A percentile compares a stretch with the other conserved stretches of the same genome.
These are phyloP conservation scores for Leishmania braziliensis DNA, from an alignment of 208 protist genomes.

Conservation along the genomic window DNA sequence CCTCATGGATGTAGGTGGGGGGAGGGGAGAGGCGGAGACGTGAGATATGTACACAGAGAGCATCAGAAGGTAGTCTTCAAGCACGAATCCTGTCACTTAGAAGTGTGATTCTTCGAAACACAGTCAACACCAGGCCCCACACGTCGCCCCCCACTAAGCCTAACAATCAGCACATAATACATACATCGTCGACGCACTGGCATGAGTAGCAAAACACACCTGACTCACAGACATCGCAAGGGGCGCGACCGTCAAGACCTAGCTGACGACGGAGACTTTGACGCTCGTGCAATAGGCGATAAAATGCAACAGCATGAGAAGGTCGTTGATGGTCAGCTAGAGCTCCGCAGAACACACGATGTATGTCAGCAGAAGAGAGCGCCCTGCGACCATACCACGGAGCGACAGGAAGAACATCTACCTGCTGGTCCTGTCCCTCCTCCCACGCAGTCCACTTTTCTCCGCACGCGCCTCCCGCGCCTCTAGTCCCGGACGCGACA, in stretches of 20 bases:
- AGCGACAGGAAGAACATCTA: conserved; percentile 14
- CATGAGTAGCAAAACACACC: conserved; percentile 31
- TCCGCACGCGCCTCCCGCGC: not conserved
- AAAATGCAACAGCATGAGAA: conserved; percentile 57
- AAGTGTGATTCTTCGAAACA: conserved; percentile 32
- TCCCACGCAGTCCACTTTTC: conserved; percentile 6
- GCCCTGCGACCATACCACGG: conserved; percentile 10
- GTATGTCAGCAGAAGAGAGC: conserved; percentile 14
- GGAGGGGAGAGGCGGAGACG: conserved; percentile 3
- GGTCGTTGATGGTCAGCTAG: conserved; percentile 45
- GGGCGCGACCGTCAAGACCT: conserved; percentile 29
- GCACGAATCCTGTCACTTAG: conserved; percentile 14
- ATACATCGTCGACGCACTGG: conserved; percentile 34
- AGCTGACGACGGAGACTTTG: conserved; percentile 37
- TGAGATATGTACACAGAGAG: conserved; percentile 39
- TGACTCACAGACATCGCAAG: conserved; percentile 36
- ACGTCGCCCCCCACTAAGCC: conserved; percentile 16
- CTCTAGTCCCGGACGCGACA: conserved; percentile 6
- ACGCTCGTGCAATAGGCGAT: conserved; percentile 38
- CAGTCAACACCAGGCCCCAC: conserved; percentile 21
- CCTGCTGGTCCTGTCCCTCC: conserved; percentile 1
- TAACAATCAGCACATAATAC: conserved; percentile 26
- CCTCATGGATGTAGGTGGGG: conserved; percentile 29
- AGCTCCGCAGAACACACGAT: conserved; percentile 31
- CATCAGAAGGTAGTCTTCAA: conserved; percentile 28